Evolutionary conservation across 345 rosid genomes (phyloP).

Genomic region (Carallia pectinifolia): DNA sequence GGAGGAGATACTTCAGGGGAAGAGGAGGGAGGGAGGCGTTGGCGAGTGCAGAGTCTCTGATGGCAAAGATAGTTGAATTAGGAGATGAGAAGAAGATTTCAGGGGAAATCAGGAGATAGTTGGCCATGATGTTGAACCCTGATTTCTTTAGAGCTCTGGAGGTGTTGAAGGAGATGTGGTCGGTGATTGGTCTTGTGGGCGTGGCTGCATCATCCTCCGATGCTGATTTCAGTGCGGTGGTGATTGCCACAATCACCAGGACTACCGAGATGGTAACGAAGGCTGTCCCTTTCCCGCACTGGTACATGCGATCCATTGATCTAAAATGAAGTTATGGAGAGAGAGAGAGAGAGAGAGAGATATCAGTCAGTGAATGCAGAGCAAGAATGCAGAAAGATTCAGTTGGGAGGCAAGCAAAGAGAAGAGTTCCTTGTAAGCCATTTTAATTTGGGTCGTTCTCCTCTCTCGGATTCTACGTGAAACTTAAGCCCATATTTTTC

Average conservation of each 20-base stretch:
- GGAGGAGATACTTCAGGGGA: constrained; percentile 62
- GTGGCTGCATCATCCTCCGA: constrained; percentile 10
- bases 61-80: constrained; percentile 66
- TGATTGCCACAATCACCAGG: constrained; percentile 68
- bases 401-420: too few relatives aligned
- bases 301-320: constrained; percentile 35
- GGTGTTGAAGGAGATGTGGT: constrained; percentile 46
- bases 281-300: constrained; percentile 54
- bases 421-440: too few relatives aligned
- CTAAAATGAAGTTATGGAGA: not conserved
- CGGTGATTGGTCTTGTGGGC: constrained; percentile 13
- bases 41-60: constrained; percentile 56
- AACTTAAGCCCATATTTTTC: too few relatives aligned
- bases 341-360: not conserved
- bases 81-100: constrained; percentile 57
- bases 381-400: too few relatives aligned
- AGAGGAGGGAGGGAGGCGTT: constrained; percentile 46
- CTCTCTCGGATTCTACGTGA: too few relatives aligned
- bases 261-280: constrained; percentile 57
- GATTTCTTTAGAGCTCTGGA: constrained; percentile 52
- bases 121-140: constrained; percentile 59
- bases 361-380: not conserved
- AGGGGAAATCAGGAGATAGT: constrained; percentile 58
- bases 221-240: constrained; percentile 43
- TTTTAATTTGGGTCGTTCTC: too few relatives aligned